phyloP scores from a whole-genome alignment of 306 rosid genomes.

The Oemleria cerasiformis region DNA sequence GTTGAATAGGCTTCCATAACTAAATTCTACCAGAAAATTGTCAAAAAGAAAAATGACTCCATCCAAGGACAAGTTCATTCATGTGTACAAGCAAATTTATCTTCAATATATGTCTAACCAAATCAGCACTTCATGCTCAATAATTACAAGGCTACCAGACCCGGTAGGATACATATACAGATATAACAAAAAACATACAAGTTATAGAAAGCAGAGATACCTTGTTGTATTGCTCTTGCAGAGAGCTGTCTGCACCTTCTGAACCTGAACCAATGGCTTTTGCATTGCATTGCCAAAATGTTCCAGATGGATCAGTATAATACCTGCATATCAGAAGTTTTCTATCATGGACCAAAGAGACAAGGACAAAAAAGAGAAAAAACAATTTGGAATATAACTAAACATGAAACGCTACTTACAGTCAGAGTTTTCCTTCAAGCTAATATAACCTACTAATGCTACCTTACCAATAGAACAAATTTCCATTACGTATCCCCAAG shows the following conservation, averaged over 20 bases:
- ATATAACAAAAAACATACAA: not conserved
- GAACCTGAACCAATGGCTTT: conserved; percentile 99
- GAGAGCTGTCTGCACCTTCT: conserved; percentile 98
- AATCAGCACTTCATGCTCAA: not conserved
- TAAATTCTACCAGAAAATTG: not conserved
- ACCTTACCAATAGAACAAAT: not conserved
- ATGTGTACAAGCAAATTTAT: not conserved
- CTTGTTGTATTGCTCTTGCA: conserved; percentile 97
- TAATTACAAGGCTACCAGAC: not conserved
- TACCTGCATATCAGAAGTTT: conserved; percentile 52
- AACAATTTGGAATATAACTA: not conserved
- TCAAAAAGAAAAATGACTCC: not conserved
- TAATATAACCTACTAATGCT: not conserved
- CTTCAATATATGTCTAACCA: not conserved
- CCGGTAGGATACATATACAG: not conserved
- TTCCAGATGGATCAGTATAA: conserved; percentile 97
- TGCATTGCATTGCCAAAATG: conserved; percentile 99
- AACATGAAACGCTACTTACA: too few relatives aligned
- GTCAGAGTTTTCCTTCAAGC: too few relatives aligned
- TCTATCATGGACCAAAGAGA: conserved; percentile 7
- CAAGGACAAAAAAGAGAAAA: not conserved
- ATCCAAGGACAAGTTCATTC: not conserved
- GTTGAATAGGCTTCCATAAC: not conserved
- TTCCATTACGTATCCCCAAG: not conserved
- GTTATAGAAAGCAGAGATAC: conserved; percentile 29